Evolutionary conservation across 768 basidiomycete species (phyloP), one percentile per base, ranked within the genome.

Genomic region (Boletus patriciae): DNA sequence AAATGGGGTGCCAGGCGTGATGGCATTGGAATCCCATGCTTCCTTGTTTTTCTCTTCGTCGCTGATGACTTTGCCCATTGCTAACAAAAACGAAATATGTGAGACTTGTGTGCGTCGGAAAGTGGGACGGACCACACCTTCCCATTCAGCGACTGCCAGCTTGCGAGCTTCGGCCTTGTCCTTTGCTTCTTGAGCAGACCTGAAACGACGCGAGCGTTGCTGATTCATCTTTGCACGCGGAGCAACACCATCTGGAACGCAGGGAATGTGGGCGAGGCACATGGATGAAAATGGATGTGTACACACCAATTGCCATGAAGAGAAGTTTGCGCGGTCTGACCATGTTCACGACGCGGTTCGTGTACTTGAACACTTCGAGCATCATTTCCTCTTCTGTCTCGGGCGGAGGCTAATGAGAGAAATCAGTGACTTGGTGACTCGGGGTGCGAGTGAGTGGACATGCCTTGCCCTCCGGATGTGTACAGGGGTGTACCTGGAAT

Each of bases 211-310:
- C 16, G 94, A 94, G 11, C 97, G 92, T 71, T 99, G 97, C 68
- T 99, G 97, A 70, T 99, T 99, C 97, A 99, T 99, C 77, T 99
- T 99, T 40, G 97, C 97, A 66, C 96, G 86, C 33, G 96, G 96
- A 11, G 96, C 96, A 21, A 98, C 96, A 57, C 96, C 96, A 67
- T 98, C 95, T 96, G 54, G 41, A 42, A 48, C 27, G 37, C n/a
- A 48, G 29, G 33, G 34, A 46, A 47, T 38, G 34, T 61, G 45
- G 53, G 55, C 13, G n/a, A 56, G 18, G 8, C 16, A n/a, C 33
- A 13, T 40, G 25, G 27, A 23, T 36, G 50, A 41, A 27, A 19
- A 53, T n/a, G 29, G 23, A 16, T 46, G 41, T 45, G 42, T 15
- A 74, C 84, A 58, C 51, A 93, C 95, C 96, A 65, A 99, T 96